A percentile compares a stretch with the other conserved stretches of the same genome.
phyloP scores from a whole-genome alignment of 768 basidiomycete species.

The Trametopsis cervina region DNA sequence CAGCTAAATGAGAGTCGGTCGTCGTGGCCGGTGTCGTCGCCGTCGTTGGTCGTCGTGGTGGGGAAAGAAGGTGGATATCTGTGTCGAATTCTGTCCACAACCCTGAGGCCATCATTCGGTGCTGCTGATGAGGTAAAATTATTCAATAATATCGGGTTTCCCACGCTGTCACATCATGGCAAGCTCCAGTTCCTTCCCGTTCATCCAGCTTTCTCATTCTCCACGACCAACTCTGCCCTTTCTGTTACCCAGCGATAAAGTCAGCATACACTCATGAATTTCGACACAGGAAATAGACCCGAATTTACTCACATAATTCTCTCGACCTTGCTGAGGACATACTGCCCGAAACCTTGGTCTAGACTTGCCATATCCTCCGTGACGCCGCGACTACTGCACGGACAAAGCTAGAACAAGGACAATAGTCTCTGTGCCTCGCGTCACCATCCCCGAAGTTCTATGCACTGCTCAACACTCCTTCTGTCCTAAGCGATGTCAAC shows the following conservation, averaged over 20 bases:
- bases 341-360: neutral
- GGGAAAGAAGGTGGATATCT: conserved; percentile 14
- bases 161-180: neutral
- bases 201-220: neutral
- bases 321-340: too few species aligned
- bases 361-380: neutral
- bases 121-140: neutral
- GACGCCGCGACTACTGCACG: too few species aligned
- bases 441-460: too few species aligned
- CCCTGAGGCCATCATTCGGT: neutral
- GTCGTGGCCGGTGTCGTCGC: conserved; percentile 15
- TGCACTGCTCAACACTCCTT: too few species aligned
- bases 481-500: too few species aligned
- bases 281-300: too few species aligned
- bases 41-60: conserved; percentile 15
- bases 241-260: too few species aligned
- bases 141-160: neutral
- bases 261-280: too few species aligned
- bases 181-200: neutral
- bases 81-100: neutral
- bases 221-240: neutral
- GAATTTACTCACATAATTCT: too few species aligned
- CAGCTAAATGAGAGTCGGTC: conserved; percentile 7
- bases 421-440: too few species aligned
- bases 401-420: too few species aligned